Evolutionary conservation across 2,329 filamentous ascomycete species (phyloP).

Genomic region (Colletotrichum cordylinicola): DNA sequence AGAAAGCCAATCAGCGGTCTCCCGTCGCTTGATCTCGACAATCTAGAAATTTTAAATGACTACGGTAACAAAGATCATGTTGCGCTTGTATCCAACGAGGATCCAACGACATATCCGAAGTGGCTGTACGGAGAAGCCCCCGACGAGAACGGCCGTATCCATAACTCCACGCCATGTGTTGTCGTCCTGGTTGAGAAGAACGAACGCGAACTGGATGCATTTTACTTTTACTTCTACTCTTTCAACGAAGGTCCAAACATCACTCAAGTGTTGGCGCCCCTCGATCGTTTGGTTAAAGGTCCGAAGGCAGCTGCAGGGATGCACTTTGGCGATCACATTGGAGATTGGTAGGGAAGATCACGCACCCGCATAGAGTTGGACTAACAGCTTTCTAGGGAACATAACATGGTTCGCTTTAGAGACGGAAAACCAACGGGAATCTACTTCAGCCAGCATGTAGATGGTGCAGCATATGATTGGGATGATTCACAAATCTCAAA

Average conservation of each 20-base stretch:
- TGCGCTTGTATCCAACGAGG: slow-evolving; percentile 33
- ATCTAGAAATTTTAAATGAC: slow-evolving; percentile 30
- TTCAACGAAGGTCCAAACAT: slow-evolving; percentile 36
- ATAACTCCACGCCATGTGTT: slow-evolving; percentile 32
- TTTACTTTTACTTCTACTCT: slow-evolving; percentile 41
- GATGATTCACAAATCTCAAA: slow-evolving; percentile 28
- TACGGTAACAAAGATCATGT: slow-evolving; percentile 16
- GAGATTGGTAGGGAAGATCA: slow-evolving; percentile 25
- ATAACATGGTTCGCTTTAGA: slow-evolving; percentile 36
- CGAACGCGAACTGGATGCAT: slow-evolving; percentile 32
- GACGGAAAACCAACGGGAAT: slow-evolving; percentile 31
- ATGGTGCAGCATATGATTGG: slow-evolving; percentile 31
- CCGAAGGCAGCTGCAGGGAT: slow-evolving; percentile 21
- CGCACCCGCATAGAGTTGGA: not conserved
- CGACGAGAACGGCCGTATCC: slow-evolving; percentile 25
- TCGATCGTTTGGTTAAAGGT: slow-evolving; percentile 28
- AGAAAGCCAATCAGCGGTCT: slow-evolving; percentile 22
- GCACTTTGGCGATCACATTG: slow-evolving; percentile 35
- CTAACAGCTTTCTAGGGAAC: slow-evolving; percentile 27
- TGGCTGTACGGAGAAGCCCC: slow-evolving; percentile 34
- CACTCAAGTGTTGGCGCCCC: slow-evolving; percentile 34
- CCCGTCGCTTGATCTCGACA: slow-evolving; percentile 29
- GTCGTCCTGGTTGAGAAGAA: slow-evolving; percentile 35
- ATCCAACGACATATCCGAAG: slow-evolving; percentile 27
- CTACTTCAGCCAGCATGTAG: slow-evolving; percentile 33